These are phyloP conservation scores for Termitomyces sp. DNA, from an alignment of 768 basidiomycete genomes.

Conservation along the genomic window DNA sequence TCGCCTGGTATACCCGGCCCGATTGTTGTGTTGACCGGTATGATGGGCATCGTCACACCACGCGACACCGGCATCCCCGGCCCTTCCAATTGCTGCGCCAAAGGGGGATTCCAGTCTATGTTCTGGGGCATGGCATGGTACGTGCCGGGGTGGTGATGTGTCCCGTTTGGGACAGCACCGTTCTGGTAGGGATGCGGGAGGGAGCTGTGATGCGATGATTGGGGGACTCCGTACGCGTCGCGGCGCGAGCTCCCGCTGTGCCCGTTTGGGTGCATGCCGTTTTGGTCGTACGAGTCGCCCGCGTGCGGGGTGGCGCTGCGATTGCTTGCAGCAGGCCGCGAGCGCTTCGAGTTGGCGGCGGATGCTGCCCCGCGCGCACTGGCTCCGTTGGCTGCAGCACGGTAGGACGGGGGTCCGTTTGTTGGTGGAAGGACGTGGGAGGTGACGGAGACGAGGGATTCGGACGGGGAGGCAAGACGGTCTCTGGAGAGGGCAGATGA, in stretches of 20 bases:
- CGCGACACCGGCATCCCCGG: constrained; percentile 74
- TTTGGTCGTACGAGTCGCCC: constrained; percentile 32
- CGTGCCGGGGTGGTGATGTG: constrained; percentile 31
- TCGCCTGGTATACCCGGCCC: constrained; percentile 28
- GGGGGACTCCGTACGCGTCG: constrained; percentile 44
- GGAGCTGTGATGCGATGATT: constrained; percentile 52
- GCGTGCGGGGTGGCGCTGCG: constrained; percentile 34
- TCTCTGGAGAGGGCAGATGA: constrained; percentile 39
- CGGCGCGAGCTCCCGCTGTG: constrained; percentile 20
- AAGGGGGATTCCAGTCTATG: constrained; percentile 47
- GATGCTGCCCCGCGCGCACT: constrained; percentile 9
- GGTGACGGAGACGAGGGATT: constrained; percentile 68
- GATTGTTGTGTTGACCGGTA: constrained; percentile 22
- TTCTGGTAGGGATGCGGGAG: constrained; percentile 43
- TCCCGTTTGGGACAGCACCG: constrained; percentile 15
- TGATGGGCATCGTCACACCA: constrained; percentile 23
- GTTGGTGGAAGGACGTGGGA: constrained; percentile 49
- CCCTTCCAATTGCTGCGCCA: constrained; percentile 60
- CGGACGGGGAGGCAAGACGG: constrained; percentile 64
- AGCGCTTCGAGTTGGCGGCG: constrained; percentile 32
- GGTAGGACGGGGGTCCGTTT: constrained; percentile 23
- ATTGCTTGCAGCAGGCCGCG: constrained; percentile 34
- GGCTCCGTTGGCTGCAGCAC: constrained; percentile 22
- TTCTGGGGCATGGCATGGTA: constrained; percentile 31
- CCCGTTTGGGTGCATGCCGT: constrained; percentile 15